Evolutionary conservation across 176 grass and related monocot genomes (phyloP), one percentile per base, ranked within the genome.

Genomic region (Oryza meridionalis): DNA sequence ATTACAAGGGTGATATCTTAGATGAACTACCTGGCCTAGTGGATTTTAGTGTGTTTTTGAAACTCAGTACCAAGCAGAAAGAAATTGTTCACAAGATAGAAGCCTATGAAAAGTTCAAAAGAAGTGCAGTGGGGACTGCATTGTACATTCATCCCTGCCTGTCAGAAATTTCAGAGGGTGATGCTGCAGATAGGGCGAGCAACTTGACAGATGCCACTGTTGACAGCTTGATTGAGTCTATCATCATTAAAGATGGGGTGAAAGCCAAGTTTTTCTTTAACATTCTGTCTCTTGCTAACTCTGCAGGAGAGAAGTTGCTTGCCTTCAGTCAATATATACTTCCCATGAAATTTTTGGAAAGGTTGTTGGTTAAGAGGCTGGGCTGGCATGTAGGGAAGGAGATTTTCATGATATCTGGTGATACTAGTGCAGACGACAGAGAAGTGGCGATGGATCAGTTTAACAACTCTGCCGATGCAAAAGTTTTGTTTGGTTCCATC

Each of bases 401-500:
- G 75, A 99, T 99, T 75, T 99, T 99, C 69, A 40, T 90, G 68
- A 99, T 99, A 44, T 87, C 82, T 25, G 96, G 96, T 14, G 96
- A 96, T 44, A 90, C 91, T 16, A 87, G 77, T 64, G 11, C 78
- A 94, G 91, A 99, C 12, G 84, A 96, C 43, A 89, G 96, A 82
- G 96, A 99, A 81, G 22, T 83, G 71, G 75, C 88, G 7, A 92
- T 88, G 81, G 91, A 96, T 2, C 91, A 90, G 50, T 99, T 99
- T 72, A 96, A 99, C 70, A 94, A 82, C 64, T 99, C 96, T 22
- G 26, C 83, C 12, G 91, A 94, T 72, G 93, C 96, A 22, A 99
- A 94, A 75, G 96, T 99, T 68, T 58, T 99, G 72, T 94, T 99
- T 37, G 96, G 96, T 67, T 96, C 96, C 26, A 99, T 99, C 78